Percentiles rank a stretch among this genome's conserved stretches.
Evolutionary conservation across 2,329 filamentous ascomycete species (phyloP).

Genomic region (Xylariaceae sp.): DNA sequence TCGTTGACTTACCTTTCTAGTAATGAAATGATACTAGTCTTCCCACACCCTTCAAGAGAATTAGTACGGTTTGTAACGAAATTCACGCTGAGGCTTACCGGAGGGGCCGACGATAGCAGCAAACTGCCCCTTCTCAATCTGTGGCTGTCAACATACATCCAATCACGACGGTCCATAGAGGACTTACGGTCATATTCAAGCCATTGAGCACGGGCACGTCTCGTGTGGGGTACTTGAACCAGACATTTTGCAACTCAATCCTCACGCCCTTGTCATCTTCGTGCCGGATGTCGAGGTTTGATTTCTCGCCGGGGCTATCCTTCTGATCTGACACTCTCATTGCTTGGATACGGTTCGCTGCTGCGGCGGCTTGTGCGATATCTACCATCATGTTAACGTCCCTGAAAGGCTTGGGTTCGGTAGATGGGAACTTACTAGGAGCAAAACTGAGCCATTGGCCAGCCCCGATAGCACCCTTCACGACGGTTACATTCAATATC

Average conservation of each 20-base stretch:
- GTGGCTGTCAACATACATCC: neutral
- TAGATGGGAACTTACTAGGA: conserved; percentile 40
- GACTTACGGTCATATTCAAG: conserved; percentile 50
- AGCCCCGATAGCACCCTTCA: conserved; percentile 55
- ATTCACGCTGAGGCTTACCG: conserved; percentile 36
- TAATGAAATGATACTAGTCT: conserved; percentile 66
- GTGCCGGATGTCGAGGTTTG: conserved; percentile 36
- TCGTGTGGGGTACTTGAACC: conserved; percentile 59
- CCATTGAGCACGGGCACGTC: conserved; percentile 54
- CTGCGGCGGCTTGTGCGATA: conserved; percentile 54
- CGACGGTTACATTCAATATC: neutral
- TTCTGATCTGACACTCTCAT: conserved; percentile 43
- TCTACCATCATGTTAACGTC: conserved; percentile 32
- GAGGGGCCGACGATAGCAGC: conserved; percentile 66
- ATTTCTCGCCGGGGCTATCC: conserved; percentile 19
- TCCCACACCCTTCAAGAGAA: conserved; percentile 48
- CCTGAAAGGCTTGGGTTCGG: neutral
- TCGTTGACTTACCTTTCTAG: conserved; percentile 46
- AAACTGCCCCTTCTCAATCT: conserved; percentile 63
- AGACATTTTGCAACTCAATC: conserved; percentile 53
- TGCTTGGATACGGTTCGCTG: conserved; percentile 54
- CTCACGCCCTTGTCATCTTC: conserved; percentile 47
- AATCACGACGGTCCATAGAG: neutral
- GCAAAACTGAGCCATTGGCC: conserved; percentile 65
- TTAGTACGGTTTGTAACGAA: conserved; percentile 13